Conservation (phyloP, 2,329 filamentous ascomycete genomes). For the Penicillium sp. region DNA sequence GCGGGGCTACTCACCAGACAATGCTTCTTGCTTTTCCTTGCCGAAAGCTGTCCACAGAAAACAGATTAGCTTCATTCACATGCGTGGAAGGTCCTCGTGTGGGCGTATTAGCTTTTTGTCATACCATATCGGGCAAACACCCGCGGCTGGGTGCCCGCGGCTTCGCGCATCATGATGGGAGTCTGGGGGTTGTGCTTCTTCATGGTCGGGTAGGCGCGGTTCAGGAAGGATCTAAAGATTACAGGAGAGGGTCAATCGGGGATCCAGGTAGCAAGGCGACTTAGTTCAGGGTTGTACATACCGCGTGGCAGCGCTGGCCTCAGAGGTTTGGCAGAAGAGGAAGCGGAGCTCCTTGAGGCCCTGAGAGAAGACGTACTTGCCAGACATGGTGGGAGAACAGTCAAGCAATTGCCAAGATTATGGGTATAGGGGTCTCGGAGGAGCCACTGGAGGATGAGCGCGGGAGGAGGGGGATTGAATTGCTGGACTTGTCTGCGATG, state of each 20-base stretch:
- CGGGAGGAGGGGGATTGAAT: slow-evolving; percentile 4
- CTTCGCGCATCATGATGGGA: slow-evolving; percentile 93
- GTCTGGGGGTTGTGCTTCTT: slow-evolving; percentile 97
- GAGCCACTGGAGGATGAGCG: slow-evolving; percentile 10
- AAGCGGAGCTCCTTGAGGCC: slow-evolving; percentile 93
- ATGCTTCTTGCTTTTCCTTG: slow-evolving; percentile 61
- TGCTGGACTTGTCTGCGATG: slow-evolving; percentile 7
- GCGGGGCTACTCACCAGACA: slow-evolving; percentile 51
- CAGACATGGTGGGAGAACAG: slow-evolving; percentile 62
- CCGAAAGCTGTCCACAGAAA: slow-evolving; percentile 54
- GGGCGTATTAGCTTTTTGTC: slow-evolving; percentile 24
- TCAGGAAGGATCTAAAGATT: slow-evolving; percentile 73
- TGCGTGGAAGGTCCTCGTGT: background rate
- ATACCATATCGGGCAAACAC: slow-evolving; percentile 91
- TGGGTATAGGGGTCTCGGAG: slow-evolving; percentile 2
- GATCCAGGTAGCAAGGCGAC: background rate
- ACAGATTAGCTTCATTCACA: slow-evolving; percentile 15
- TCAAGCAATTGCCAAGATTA: slow-evolving; percentile 2
- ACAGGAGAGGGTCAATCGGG: background rate
- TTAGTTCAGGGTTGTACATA: slow-evolving; percentile 45
- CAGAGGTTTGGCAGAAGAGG: slow-evolving; percentile 90
- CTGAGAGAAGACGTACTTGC: slow-evolving; percentile 88
- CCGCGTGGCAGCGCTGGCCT: slow-evolving; percentile 86
- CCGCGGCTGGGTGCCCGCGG: slow-evolving; percentile 74
- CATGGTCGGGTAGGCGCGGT: slow-evolving; percentile 92